Percentiles rank a stretch among this genome's conserved stretches.
Conservation (phyloP, 169 alveolate species). For the Eimeria acervulina region DNA sequence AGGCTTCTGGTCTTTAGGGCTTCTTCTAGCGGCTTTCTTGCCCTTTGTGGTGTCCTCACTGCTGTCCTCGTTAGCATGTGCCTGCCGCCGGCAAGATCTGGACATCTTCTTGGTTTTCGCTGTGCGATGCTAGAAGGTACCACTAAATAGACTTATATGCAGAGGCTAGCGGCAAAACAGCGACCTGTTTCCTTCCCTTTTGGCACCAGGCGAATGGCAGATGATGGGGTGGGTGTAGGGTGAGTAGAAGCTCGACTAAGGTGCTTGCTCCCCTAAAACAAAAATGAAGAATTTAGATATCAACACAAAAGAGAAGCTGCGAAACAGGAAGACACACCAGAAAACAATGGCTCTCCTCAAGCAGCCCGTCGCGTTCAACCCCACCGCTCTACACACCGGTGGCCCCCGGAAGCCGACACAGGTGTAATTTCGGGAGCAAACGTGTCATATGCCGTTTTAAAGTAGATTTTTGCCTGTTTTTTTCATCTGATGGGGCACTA, state of each 20-base stretch:
- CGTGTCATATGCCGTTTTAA: slow-evolving; percentile 18
- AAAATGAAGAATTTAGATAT: not conserved
- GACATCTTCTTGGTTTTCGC: slow-evolving; percentile 22
- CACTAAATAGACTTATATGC: not conserved
- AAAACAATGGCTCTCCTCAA: not conserved
- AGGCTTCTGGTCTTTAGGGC: not conserved
- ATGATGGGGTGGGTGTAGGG: not conserved
- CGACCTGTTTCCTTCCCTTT: not conserved
- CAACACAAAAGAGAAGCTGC: not conserved
- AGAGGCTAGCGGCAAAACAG: not conserved
- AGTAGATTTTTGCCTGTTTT: slow-evolving; percentile 56
- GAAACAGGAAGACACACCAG: not conserved
- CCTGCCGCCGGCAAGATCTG: slow-evolving; percentile 29
- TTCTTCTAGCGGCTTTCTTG: not conserved
- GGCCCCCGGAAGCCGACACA: slow-evolving; percentile 17
- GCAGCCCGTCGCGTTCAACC: slow-evolving; percentile 40
- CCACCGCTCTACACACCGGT: slow-evolving; percentile 70
- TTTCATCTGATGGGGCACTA: not conserved
- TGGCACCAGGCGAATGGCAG: not conserved
- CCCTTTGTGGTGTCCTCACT: not conserved
- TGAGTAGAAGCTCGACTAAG: not conserved
- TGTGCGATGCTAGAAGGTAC: not conserved
- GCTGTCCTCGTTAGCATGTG: not conserved
- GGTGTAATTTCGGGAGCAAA: not conserved
- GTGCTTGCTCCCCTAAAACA: not conserved